Evolutionary conservation across 1,284 basidiomycete genomes (phyloP).

Genomic region (Pseudomicrostroma phylloplanum): DNA sequence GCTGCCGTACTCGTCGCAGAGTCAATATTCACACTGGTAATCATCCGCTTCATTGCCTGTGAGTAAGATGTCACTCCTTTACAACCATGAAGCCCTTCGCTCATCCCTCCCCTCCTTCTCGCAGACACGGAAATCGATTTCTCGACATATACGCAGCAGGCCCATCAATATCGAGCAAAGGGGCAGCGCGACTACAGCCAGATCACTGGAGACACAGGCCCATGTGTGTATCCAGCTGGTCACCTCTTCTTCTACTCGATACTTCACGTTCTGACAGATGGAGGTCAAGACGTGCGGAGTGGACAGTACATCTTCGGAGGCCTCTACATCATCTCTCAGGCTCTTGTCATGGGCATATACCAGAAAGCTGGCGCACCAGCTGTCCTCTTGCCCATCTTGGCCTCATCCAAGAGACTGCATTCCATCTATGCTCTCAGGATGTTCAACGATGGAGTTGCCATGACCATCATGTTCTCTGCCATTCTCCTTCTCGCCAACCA

Average conservation of each 20-base stretch:
- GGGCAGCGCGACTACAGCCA: slow-evolving; percentile 81
- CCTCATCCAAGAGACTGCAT: slow-evolving; percentile 84
- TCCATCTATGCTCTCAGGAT: slow-evolving; percentile 86
- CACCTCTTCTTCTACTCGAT: slow-evolving; percentile 77
- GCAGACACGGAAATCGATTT: slow-evolving; percentile 89
- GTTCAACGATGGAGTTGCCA: slow-evolving; percentile 91
- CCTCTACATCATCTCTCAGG: slow-evolving; percentile 27
- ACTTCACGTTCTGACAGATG: slow-evolving; percentile 64
- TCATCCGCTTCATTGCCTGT: slow-evolving; percentile 7
- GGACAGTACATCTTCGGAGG: slow-evolving; percentile 52
- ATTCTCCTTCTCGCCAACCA: slow-evolving; percentile 57
- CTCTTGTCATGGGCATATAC: slow-evolving; percentile 33
- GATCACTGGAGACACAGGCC: slow-evolving; percentile 84
- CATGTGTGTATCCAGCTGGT: slow-evolving; percentile 93
- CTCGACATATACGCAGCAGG: slow-evolving; percentile 84
- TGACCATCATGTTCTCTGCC: slow-evolving; percentile 56
- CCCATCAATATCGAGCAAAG: slow-evolving; percentile 63
- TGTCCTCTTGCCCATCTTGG: slow-evolving; percentile 63
- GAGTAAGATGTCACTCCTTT: not conserved
- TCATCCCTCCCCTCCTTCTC: not conserved
- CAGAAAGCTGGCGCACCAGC: slow-evolving; percentile 30
- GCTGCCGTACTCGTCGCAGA: slow-evolving; percentile 7
- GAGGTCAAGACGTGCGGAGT: slow-evolving; percentile 59
- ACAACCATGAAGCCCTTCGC: not conserved
- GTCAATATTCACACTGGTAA: slow-evolving; percentile 6